A percentile compares a stretch with the other conserved stretches of the same genome.
Evolutionary conservation across 2,329 filamentous ascomycete genomes (phyloP).

Genomic region (Colletotrichum lindemuthianum): DNA sequence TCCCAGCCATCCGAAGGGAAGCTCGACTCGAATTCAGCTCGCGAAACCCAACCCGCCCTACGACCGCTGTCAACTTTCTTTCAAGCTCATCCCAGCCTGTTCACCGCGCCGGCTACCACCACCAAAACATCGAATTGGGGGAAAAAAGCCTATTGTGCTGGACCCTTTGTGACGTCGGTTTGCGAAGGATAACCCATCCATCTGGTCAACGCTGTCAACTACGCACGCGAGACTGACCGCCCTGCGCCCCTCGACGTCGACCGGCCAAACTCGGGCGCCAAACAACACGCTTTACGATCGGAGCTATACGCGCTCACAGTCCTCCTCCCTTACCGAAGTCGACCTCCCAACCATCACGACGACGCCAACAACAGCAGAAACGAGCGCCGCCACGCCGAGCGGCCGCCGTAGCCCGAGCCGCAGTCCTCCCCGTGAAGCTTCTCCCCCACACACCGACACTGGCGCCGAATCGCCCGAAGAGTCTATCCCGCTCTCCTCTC

Average conservation of each 20-base stretch:
- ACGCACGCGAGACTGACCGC: slow-evolving; percentile 5
- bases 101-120: slow-evolving; percentile 7
- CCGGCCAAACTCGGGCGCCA: no score
- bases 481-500: slow-evolving; percentile 2
- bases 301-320: neutral
- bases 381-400: no score
- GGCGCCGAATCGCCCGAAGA: slow-evolving; percentile 10
- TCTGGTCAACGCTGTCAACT: neutral
- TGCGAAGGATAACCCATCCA: slow-evolving; percentile 2
- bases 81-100: slow-evolving; percentile 23
- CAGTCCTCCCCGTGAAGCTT: neutral
- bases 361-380: neutral
- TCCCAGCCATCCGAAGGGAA: slow-evolving; percentile 7
- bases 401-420: neutral
- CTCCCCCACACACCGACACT: neutral
- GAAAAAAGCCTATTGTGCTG: neutral
- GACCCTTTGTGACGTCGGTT: slow-evolving; percentile 31
- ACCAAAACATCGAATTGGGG: slow-evolving; percentile 18
- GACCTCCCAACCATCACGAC: neutral
- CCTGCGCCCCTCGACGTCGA: neutral
- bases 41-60: slow-evolving; percentile 25
- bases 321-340: slow-evolving; percentile 4
- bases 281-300: neutral
- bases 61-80: slow-evolving; percentile 34
- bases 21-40: neutral